phyloP scores from a whole-genome alignment of 495 filamentous ascomycete genomes.

The Aspergillus asperescens region DNA sequence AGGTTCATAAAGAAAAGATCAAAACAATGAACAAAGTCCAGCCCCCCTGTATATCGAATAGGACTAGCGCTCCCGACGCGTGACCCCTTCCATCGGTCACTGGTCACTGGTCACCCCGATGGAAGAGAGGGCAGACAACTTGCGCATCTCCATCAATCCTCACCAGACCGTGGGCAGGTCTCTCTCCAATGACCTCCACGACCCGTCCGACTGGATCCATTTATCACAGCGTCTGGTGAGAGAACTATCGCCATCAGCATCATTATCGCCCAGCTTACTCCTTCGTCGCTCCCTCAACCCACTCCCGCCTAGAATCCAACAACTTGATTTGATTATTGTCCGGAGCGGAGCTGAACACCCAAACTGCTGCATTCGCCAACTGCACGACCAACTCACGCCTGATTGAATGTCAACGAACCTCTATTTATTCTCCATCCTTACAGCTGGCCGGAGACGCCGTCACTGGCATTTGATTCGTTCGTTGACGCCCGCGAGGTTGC shows the following conservation, averaged over 20 bases:
- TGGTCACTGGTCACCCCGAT: conserved; percentile 18
- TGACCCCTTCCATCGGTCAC: conserved; percentile 36
- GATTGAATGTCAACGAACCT: conserved; percentile 7
- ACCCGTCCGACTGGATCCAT: conserved; percentile 10
- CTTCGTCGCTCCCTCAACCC: conserved; percentile 13
- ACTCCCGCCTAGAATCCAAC: conserved; percentile 12
- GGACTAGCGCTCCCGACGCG: conserved; percentile 44
- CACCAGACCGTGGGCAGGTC: conserved; percentile 26
- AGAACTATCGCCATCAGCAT: conserved; percentile 8
- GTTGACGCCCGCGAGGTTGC: conserved; percentile 14
- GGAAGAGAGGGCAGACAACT: neutral
- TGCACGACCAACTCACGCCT: conserved; percentile 8
- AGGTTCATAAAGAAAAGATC: neutral
- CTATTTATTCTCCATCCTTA: conserved; percentile 2
- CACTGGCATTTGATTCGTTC: conserved; percentile 4
- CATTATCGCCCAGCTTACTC: conserved; percentile 5
- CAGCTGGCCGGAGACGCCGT: neutral
- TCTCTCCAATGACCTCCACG: conserved; percentile 24
- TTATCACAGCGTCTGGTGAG: conserved; percentile 22
- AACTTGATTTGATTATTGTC: conserved; percentile 19
- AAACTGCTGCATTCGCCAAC: conserved; percentile 16
- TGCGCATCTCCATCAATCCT: conserved; percentile 23
- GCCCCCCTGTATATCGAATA: conserved; percentile 16
- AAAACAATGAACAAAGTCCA: conserved; percentile 13
- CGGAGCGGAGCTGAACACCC: conserved; percentile 21